phyloP scores from a whole-genome alignment of 129 eudicot species.

The Ambrosia artemisiifolia region DNA sequence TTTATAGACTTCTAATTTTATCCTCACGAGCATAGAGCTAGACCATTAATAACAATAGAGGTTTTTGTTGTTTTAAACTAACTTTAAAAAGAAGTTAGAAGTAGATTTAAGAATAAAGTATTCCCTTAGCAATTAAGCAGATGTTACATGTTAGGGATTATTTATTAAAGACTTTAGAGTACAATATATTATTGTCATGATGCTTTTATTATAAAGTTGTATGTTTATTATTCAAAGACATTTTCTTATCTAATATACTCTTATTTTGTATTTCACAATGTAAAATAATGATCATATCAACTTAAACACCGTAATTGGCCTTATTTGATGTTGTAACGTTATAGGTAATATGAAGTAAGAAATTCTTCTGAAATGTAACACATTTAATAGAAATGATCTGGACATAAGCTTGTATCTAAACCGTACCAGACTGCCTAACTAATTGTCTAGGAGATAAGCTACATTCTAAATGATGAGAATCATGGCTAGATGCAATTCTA shows the following conservation, averaged over 20 bases:
- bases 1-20: not conserved
- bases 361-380: not conserved
- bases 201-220: no score
- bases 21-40: not conserved
- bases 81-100: not conserved
- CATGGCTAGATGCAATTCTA: not conserved
- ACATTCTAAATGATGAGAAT: not conserved
- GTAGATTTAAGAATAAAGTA: not conserved
- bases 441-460: not conserved
- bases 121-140: not conserved
- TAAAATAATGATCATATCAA: not conserved
- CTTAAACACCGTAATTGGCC: not conserved
- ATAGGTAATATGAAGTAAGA: not conserved
- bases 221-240: no score
- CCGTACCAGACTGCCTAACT: constrained; percentile 16
- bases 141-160: not conserved
- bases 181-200: no score
- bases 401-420: not conserved
- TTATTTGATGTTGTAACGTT: not conserved
- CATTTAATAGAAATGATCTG: not conserved
- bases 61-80: not conserved
- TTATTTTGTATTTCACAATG: not conserved
- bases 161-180: not conserved
- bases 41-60: not conserved
- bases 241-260: no score